A percentile compares a stretch with the other conserved stretches of the same genome.
Evolutionary conservation across 2,329 filamentous ascomycete genomes (phyloP).

Genomic region (Phyllosticta citriasiana): DNA sequence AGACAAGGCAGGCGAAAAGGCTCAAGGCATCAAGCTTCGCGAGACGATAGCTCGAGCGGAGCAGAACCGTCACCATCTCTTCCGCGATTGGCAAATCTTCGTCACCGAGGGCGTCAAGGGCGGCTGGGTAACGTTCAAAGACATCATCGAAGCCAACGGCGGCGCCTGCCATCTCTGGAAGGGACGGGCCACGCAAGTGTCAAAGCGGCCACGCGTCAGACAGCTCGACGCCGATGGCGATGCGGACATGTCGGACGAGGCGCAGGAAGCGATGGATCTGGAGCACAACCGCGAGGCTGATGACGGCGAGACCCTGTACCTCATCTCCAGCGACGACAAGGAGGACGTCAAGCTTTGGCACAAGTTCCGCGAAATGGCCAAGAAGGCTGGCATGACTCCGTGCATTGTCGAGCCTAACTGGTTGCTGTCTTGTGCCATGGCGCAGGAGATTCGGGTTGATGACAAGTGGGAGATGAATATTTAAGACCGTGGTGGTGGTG

Average conservation of each 20-base stretch:
- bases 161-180: constrained; percentile 71
- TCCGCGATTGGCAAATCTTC: constrained; percentile 70
- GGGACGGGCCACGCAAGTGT: constrained; percentile 55
- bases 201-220: constrained; percentile 22
- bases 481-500: background rate
- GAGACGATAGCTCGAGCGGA: constrained; percentile 61
- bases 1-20: constrained; percentile 64
- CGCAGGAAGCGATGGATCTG: constrained; percentile 24
- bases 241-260: constrained; percentile 43
- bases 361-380: constrained; percentile 70
- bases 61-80: constrained; percentile 64
- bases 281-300: constrained; percentile 42
- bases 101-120: constrained; percentile 72
- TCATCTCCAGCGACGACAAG: constrained; percentile 58
- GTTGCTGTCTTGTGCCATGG: constrained; percentile 83
- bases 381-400: constrained; percentile 67
- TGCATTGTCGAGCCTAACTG: constrained; percentile 79
- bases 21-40: constrained; percentile 58
- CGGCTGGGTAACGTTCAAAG: constrained; percentile 72
- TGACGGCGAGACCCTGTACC: constrained; percentile 52
- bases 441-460: constrained; percentile 52
- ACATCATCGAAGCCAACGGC: constrained; percentile 81
- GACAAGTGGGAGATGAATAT: constrained; percentile 2
- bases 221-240: constrained; percentile 23
- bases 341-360: constrained; percentile 69